phyloP scores from a whole-genome alignment of 768 basidiomycete species.

The Hydnum rufescens region DNA sequence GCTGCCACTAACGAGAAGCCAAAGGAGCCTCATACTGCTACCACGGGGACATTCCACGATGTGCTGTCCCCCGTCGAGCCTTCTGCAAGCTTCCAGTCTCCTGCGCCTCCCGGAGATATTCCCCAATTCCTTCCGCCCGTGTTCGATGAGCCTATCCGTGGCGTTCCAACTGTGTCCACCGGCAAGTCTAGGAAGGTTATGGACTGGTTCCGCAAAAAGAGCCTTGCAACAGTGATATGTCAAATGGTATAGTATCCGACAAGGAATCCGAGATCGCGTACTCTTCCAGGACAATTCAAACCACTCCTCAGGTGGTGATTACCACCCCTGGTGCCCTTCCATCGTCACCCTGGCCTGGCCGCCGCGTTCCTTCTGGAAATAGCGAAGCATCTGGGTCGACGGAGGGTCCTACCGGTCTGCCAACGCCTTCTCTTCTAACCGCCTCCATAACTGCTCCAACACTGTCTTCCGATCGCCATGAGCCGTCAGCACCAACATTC shows the following conservation, averaged over 20 bases:
- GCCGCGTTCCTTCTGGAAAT: not conserved
- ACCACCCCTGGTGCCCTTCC: constrained; percentile 2
- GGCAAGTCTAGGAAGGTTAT: constrained; percentile 88
- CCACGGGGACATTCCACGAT: no score
- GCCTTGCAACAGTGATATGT: constrained; percentile 14
- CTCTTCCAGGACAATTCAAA: not conserved
- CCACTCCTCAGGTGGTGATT: constrained; percentile 7
- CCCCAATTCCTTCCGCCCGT: no score
- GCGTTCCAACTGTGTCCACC: constrained; percentile 55
- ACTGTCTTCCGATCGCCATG: not conserved
- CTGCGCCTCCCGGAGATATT: no score
- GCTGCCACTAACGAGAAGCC: no score
- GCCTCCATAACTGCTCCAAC: no score
- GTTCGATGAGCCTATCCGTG: no score
- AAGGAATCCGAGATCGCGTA: not conserved
- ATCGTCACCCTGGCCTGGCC: not conserved
- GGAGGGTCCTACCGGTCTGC: no score
- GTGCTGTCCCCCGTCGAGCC: no score
- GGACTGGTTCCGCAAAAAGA: constrained; percentile 74
- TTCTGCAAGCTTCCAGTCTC: no score
- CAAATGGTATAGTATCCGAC: not conserved
- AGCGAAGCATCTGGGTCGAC: no score
- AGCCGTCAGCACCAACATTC: not conserved
- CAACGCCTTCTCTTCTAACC: no score
- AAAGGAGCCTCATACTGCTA: no score